Evolutionary conservation across 179 eudicot species (phyloP).

Genomic region (Drosera spatulata): DNA sequence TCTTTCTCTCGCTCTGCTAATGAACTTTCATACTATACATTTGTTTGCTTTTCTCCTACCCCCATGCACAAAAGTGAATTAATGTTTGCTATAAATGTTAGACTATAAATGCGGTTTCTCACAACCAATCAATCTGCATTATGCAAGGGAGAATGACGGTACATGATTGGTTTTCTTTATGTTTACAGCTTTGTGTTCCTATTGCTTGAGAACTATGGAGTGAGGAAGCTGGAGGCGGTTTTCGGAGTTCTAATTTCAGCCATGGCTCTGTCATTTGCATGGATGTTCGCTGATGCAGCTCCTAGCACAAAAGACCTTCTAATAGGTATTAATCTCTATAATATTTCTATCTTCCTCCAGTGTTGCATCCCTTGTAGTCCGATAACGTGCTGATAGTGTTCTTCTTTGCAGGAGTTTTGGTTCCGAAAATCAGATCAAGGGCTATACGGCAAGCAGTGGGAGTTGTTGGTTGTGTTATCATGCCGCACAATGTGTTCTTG

Average conservation of each 20-base stretch:
- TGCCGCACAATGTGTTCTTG: conserved; percentile 37
- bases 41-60: too few relatives aligned
- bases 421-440: conserved; percentile 26
- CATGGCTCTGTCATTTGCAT: conserved; percentile 59
- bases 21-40: too few relatives aligned
- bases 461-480: conserved; percentile 37
- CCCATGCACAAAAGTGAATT: too few relatives aligned
- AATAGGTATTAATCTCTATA: conserved; percentile 15
- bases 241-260: conserved; percentile 50
- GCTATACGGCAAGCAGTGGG: conserved; percentile 33
- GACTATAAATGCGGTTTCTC: too few relatives aligned
- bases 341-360: not conserved
- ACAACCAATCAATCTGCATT: too few relatives aligned
- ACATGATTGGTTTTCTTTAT: conserved; percentile 2
- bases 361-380: too few relatives aligned
- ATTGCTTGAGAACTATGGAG: conserved; percentile 60
- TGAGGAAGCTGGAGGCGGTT: conserved; percentile 56
- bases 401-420: conserved; percentile 15
- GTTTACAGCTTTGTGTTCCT: conserved; percentile 49
- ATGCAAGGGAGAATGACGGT: too few relatives aligned
- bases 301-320: conserved; percentile 46
- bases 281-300: conserved; percentile 62
- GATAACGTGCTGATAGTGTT: too few relatives aligned
- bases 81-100: too few relatives aligned
- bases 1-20: too few relatives aligned